Evolutionary conservation across 805 yeast genomes (phyloP), one percentile per base, ranked within the genome.

Genomic region (Kuraishia piskuri): DNA sequence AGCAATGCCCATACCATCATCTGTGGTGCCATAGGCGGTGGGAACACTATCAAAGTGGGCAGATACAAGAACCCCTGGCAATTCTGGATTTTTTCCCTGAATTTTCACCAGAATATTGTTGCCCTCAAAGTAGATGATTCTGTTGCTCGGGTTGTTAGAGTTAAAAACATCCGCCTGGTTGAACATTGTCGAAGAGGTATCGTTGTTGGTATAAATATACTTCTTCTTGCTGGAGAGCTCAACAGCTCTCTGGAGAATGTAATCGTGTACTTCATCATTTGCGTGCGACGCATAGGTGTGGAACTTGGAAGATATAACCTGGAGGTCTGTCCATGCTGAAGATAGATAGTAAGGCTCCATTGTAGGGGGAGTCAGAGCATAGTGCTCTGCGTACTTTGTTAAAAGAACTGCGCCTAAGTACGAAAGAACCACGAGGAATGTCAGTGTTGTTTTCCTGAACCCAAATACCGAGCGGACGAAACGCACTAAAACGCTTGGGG

Each of bases 21-120:
- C 97, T 1, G 97, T 91, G 1, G 94, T 82, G 26, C 97, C 97
- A 60, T 73, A 82, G 3, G 90, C 83, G 2, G 95, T 81, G 21
- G 96, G 95, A 7, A 90, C 97, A 7, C 92, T 82, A 69, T 90
- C 97, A 61, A 73, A 91, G 69, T 91, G 97, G 4, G 97, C 90
- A 59, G 94, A 85, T 2, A 91, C 64, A 46, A 90, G 68, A 3
- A 90, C 66, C 0, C 90, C 95, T 0, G 86, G 85, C 50, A 86
- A 68, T 0, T 69, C 59, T 0, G 76, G 69, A 52, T 85, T 71
- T 14, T 72, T 63, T 23, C 97, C 97, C 61, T 82, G 76, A 44
- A 91, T 68, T 62, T 86, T 82, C 7, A 84, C 96, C 46, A 88
- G 61, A n/a, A 91, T 70, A 62, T 91, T 91, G 57, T 88, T 81